Base-by-base conservation (phyloP, 2,329 filamentous ascomycete species). In the Phyllosticta citribraziliensis region DNA sequence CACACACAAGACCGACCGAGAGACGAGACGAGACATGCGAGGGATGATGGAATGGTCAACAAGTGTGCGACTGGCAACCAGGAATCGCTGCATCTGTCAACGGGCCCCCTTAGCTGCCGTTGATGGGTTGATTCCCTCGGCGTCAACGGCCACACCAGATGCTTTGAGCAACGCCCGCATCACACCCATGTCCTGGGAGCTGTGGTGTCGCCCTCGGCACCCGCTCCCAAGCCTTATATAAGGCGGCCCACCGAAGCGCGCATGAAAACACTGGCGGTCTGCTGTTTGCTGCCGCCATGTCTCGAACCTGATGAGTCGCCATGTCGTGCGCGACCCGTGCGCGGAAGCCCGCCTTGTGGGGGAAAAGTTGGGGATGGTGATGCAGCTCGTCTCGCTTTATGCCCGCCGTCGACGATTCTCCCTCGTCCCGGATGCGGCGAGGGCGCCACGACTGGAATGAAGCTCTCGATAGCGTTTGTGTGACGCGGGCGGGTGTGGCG, bases 1-100 rank as follows among this genome's bases (percentile, higher is more conserved):
- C 24, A 55, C 24, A n/a, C 54, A 55, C 54, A 55, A 17, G 54
- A 55, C 8, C 5, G 22, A 24, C 19, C 22, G 27, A 55, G 54
- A 55, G 22, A 55, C 27, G 25, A 24, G 54, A 27, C 22, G 54
- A 20, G 27, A 55, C 22, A 53, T 22, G 52, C 22, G 27, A 27
- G 22, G 60, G 60, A 62, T 57, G 57, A 56, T 56, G 60, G 56
- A 62, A 62, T 57, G 60, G 56, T 61, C 59, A 61, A 61, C 55
- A 61, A 47, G 59, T 24, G 52, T 47, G 52, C 33, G 55, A 51
- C 55, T 62, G 55, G 60, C 56, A 62, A 62, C 60, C 60, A 58
- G 60, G 60, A 62, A 62, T 57, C 60, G 52, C 24, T 33, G n/a
- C 54, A 61, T 62, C 60, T 62, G 60, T 58, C 60, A 62, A 62